Evolutionary conservation across 2,329 filamentous ascomycete species (phyloP).

Genomic region (Grosmannia serpens): DNA sequence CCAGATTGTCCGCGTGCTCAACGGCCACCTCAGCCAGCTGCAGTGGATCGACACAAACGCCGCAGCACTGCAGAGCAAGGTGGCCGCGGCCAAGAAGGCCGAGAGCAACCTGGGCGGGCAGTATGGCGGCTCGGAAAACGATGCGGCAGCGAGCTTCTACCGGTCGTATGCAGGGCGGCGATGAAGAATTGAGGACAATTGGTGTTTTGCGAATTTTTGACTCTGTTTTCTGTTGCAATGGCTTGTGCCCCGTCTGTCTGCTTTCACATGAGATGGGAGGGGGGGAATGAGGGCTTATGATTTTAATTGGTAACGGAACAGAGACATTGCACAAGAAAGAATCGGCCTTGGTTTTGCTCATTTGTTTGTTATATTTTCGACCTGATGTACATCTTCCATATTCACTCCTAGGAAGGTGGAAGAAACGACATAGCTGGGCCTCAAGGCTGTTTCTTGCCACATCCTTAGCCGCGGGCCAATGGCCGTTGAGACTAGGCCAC

Average conservation of each 20-base stretch:
- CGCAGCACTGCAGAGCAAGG: conserved; percentile 68
- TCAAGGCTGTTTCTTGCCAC: not conserved
- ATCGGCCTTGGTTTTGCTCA: not conserved
- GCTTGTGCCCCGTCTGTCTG: not conserved
- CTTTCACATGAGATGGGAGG: not conserved
- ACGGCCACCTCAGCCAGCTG: conserved; percentile 80
- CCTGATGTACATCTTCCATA: not conserved
- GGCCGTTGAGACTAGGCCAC: not conserved
- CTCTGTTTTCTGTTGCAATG: not conserved
- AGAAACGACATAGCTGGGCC: not conserved
- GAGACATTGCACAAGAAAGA: not conserved
- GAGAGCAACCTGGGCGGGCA: conserved; percentile 49
- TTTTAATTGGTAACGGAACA: not conserved
- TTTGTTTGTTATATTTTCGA: not conserved
- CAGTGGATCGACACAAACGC: conserved; percentile 90
- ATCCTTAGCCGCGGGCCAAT: not conserved
- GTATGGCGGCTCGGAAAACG: conserved; percentile 50
- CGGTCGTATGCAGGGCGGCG: conserved; percentile 72
- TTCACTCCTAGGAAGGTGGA: not conserved
- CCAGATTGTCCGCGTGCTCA: conserved; percentile 91
- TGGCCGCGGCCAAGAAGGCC: conserved; percentile 69
- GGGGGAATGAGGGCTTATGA: not conserved
- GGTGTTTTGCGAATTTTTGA: not conserved
- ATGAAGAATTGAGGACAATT: conserved; percentile 22
- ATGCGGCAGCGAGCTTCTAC: conserved; percentile 81